Percentiles rank a stretch among this genome's conserved stretches.
These are phyloP conservation scores for Gloeophyllum trabeum DNA, from an alignment of 768 basidiomycete genomes.

Conservation along the genomic window DNA sequence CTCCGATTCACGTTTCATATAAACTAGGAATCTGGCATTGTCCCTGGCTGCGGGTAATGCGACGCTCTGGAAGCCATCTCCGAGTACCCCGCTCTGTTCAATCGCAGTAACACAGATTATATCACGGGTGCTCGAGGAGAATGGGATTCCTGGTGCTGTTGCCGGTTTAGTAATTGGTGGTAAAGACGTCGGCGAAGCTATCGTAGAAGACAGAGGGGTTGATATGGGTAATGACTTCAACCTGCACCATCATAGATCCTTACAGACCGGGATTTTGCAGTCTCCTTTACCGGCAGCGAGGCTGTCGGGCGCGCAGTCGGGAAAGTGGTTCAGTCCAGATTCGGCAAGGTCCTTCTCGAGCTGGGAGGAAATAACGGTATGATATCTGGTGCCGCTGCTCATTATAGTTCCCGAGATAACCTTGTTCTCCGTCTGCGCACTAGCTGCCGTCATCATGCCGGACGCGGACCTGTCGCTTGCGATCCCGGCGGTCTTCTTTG, in stretches of 20 bases:
- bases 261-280: constrained; percentile 23
- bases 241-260: neutral
- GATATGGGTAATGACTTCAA: constrained; percentile 58
- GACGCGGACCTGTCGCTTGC: constrained; percentile 90
- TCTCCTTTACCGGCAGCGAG: constrained; percentile 95
- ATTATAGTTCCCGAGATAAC: constrained; percentile 3
- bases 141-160: constrained; percentile 76
- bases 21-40: constrained; percentile 87
- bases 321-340: constrained; percentile 75
- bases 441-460: constrained; percentile 86
- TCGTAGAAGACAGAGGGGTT: constrained; percentile 65
- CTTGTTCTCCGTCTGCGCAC: neutral
- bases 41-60: constrained; percentile 87
- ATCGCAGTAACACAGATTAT: constrained; percentile 87
- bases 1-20: constrained; percentile 6
- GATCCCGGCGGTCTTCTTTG: constrained; percentile 85
- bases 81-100: constrained; percentile 79
- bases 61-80: constrained; percentile 93
- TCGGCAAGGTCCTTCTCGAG: constrained; percentile 86
- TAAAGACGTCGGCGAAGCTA: constrained; percentile 65
- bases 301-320: constrained; percentile 79
- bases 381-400: too few relatives aligned
- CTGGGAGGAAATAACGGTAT: constrained; percentile 93
- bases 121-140: constrained; percentile 66
- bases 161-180: constrained; percentile 79